Conservation (phyloP, 495 filamentous ascomycete species). For the Podospora pseudopauciseta region DNA sequence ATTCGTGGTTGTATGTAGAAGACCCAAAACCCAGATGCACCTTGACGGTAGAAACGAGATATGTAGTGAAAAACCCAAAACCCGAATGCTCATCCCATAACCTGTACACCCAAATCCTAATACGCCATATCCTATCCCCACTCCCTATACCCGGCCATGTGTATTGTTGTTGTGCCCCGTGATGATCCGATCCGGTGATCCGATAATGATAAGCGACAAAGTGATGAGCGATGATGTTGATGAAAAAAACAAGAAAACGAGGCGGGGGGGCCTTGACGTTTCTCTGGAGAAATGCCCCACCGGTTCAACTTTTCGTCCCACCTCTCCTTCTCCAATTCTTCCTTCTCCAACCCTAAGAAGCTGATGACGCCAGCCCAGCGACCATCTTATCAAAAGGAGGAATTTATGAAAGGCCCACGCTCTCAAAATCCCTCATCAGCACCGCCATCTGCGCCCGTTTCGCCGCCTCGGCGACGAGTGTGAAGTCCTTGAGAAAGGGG, state of each 20-base stretch:
- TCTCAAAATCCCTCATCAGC: constrained; percentile 78
- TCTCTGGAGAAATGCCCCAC: neutral
- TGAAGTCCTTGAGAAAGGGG: constrained; percentile 72
- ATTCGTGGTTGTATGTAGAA: neutral
- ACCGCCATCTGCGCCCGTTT: constrained; percentile 88
- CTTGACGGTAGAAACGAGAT: neutral
- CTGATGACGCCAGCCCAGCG: neutral
- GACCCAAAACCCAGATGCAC: neutral
- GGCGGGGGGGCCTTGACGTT: no score
- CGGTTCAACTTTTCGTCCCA: neutral
- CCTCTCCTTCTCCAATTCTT: neutral
- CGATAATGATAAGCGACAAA: neutral
- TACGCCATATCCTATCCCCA: neutral
- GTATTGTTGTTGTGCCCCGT: neutral
- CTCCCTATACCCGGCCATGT: neutral
- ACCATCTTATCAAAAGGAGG: neutral
- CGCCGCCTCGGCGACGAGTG: constrained; percentile 87
- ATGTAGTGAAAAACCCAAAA: neutral
- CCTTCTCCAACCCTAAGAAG: neutral
- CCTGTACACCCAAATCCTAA: neutral
- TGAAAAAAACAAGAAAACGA: neutral
- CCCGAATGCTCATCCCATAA: no score
- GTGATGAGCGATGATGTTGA: neutral
- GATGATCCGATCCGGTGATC: neutral
- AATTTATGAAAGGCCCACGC: constrained; percentile 51